phyloP scores from a whole-genome alignment of 2,329 filamentous ascomycete species.

The Aspergillus versicolor region DNA sequence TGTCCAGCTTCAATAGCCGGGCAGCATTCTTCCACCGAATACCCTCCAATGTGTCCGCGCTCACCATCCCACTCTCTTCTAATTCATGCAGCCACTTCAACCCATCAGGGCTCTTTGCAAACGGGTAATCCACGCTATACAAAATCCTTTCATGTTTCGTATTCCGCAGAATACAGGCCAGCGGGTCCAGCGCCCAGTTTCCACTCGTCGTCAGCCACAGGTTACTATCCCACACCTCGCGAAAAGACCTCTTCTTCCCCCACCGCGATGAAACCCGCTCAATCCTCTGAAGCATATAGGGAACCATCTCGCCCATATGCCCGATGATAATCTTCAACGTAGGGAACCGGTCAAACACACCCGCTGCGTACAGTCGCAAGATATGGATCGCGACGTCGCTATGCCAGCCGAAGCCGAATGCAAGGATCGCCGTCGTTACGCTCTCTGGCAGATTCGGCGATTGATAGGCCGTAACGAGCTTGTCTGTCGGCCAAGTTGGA shows the following conservation, averaged over 20 bases:
- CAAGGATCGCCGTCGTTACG: background rate
- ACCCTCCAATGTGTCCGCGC: background rate
- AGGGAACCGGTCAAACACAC: background rate
- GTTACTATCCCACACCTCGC: background rate
- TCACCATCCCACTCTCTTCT: background rate
- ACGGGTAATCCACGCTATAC: background rate
- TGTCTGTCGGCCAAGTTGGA: background rate
- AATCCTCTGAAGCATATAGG: background rate
- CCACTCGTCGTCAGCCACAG: background rate
- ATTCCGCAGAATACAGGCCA: background rate
- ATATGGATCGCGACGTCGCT: background rate
- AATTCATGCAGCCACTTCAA: background rate
- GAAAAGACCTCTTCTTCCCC: background rate
- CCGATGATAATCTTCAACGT: background rate
- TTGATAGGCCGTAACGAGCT: background rate
- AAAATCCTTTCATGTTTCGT: background rate
- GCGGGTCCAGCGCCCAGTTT: background rate
- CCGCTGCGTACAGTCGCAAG: background rate
- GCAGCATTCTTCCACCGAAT: constrained; percentile 1
- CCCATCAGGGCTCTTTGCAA: background rate
- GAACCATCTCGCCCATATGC: background rate
- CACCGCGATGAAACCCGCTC: background rate
- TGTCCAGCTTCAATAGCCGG: background rate
- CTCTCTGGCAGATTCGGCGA: background rate
- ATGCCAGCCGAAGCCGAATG: background rate